Conservation (phyloP, 345 rosid genomes). For the sweet orange (Citrus sinensis) region DNA sequence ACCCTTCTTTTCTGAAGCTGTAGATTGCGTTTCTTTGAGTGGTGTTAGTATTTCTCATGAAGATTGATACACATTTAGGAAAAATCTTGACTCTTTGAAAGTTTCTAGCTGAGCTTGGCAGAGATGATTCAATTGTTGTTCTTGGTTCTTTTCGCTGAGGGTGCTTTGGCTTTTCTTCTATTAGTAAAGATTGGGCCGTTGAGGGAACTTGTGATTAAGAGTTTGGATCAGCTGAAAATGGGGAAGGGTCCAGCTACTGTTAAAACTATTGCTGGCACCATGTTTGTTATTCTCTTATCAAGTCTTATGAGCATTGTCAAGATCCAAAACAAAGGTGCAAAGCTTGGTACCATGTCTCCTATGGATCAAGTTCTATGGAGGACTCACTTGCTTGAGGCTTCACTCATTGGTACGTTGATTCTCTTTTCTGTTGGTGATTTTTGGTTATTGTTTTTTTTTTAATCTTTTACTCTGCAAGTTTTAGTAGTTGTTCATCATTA, state of each 20-base stretch:
- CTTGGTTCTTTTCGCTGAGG: slow-evolving; percentile 79
- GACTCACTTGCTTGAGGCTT: slow-evolving; percentile 95
- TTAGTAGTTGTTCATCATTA: background rate
- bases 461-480: background rate
- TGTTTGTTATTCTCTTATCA: slow-evolving; percentile 79
- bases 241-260: slow-evolving; percentile 96
- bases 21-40: background rate
- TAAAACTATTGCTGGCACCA: slow-evolving; percentile 87
- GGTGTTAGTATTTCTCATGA: slow-evolving; percentile 4
- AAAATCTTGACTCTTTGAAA: slow-evolving; percentile 5
- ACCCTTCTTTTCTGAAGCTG: background rate
- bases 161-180: slow-evolving; percentile 58
- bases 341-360: slow-evolving; percentile 98
- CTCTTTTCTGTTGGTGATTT: background rate
- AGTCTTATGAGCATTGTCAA: slow-evolving; percentile 80
- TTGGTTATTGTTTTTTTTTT: background rate
- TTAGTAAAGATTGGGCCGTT: slow-evolving; percentile 83
- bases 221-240: slow-evolving; percentile 79
- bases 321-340: slow-evolving; percentile 97
- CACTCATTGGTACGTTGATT: slow-evolving; percentile 65
- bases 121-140: slow-evolving; percentile 86
- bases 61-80: slow-evolving; percentile 2
- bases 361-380: slow-evolving; percentile 99
- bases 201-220: slow-evolving; percentile 86
- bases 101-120: slow-evolving; percentile 12